Conservation (phyloP, 495 filamentous ascomycete species). For the Neurospora tetraspora region DNA sequence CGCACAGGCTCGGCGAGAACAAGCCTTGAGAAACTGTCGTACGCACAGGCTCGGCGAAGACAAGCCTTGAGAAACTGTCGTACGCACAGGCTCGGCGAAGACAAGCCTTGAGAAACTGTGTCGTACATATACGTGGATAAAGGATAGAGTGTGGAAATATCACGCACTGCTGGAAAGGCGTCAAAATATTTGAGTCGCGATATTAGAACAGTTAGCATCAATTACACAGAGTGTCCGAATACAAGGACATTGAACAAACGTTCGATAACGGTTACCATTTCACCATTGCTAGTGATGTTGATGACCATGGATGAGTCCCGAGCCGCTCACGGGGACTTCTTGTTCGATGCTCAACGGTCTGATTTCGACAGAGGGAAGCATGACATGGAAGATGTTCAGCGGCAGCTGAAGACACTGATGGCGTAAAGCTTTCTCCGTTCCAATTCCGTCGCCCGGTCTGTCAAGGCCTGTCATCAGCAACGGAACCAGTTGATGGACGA, state of each 20-base stretch:
- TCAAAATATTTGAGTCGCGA: neutral
- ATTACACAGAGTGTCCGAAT: neutral
- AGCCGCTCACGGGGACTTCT: neutral
- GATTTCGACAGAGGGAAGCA: neutral
- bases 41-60: neutral
- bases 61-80: neutral
- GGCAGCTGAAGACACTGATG: neutral
- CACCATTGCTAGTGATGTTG: neutral
- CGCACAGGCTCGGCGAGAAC: neutral
- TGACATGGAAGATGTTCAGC: neutral
- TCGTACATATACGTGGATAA: neutral
- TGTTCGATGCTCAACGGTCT: neutral
- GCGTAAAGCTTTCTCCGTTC: neutral
- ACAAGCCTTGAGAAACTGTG: neutral
- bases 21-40: no score
- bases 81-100: neutral
- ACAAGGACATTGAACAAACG: neutral
- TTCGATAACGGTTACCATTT: neutral
- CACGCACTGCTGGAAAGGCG: neutral
- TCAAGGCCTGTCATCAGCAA: neutral
- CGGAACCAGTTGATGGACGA: neutral
- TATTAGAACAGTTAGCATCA: neutral
- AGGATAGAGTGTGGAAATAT: neutral
- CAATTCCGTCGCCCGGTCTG: neutral
- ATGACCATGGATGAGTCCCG: neutral